Percentiles rank a stretch among this genome's conserved stretches.
phyloP scores from a whole-genome alignment of 2,329 filamentous ascomycete genomes.

The Xylogone sp. region DNA sequence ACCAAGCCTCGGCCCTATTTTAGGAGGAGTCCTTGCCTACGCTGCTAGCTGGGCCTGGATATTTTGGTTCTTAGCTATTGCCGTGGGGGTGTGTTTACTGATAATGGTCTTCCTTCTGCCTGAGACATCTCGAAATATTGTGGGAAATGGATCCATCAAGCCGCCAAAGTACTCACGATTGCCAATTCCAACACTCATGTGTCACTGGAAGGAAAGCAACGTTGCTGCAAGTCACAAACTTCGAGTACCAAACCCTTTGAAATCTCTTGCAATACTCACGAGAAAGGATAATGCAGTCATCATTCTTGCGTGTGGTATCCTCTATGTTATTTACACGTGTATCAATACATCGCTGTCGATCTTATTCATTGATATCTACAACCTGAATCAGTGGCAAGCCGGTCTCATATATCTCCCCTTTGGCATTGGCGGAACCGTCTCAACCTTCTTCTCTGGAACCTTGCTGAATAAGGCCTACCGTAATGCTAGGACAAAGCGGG shows the following conservation, averaged over 20 bases:
- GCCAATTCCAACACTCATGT: neutral
- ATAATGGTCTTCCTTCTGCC: conserved; percentile 35
- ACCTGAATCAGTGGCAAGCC: conserved; percentile 30
- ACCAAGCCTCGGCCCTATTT: conserved; percentile 27
- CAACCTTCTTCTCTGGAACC: too few species aligned
- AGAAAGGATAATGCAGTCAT: conserved; percentile 33
- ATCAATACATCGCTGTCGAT: conserved; percentile 42
- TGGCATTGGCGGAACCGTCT: too few species aligned
- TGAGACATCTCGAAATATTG: conserved; percentile 38
- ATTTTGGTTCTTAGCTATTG: conserved; percentile 33
- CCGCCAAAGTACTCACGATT: neutral
- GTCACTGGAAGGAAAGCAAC: too few species aligned
- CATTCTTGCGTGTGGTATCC: conserved; percentile 33
- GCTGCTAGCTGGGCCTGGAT: conserved; percentile 34
- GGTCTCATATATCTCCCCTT: conserved; percentile 19
- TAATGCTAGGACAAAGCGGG: too few species aligned
- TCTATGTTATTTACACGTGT: conserved; percentile 45
- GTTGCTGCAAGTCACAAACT: too few species aligned
- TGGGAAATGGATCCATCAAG: conserved; percentile 31
- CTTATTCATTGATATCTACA: conserved; percentile 40
- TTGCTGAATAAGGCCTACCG: too few species aligned
- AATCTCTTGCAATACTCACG: conserved; percentile 31
- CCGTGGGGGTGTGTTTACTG: conserved; percentile 28
- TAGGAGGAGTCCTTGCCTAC: conserved; percentile 29
- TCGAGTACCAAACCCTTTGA: conserved; percentile 29